These are phyloP conservation scores for Dendrobium officinale DNA, from an alignment of 106 monocot species.

Conservation along the genomic window DNA sequence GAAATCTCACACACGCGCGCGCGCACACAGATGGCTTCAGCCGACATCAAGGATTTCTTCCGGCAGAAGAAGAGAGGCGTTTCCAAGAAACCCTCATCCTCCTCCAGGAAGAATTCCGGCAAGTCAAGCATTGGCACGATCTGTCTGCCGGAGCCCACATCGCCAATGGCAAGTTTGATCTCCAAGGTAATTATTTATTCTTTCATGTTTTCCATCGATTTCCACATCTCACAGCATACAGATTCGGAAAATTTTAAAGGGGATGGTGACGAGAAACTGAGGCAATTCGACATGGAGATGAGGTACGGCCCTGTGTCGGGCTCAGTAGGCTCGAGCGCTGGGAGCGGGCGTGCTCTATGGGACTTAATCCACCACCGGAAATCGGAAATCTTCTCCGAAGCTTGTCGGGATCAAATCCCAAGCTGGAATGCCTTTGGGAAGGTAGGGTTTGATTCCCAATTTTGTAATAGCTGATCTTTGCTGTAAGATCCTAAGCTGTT, in stretches of 20 bases:
- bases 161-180: slow-evolving; percentile 37
- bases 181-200: slow-evolving; percentile 20
- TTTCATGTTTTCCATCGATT: neutral
- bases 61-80: slow-evolving; percentile 61
- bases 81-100: slow-evolving; percentile 9
- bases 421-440: slow-evolving; percentile 66
- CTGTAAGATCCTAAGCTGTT: too few relatives aligned
- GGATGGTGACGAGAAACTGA: slow-evolving; percentile 45
- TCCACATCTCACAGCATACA: neutral
- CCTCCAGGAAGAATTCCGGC: slow-evolving; percentile 10
- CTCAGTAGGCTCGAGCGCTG: slow-evolving; percentile 59
- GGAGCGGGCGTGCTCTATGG: slow-evolving; percentile 57
- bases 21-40: slow-evolving; percentile 29
- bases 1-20: too few relatives aligned
- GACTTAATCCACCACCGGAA: slow-evolving; percentile 49
- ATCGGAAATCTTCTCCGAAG: slow-evolving; percentile 22
- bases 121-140: slow-evolving; percentile 18
- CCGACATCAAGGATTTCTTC: slow-evolving; percentile 68
- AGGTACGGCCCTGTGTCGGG: slow-evolving; percentile 61
- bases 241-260: neutral
- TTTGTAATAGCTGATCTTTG: neutral
- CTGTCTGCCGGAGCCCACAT: slow-evolving; percentile 9
- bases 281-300: slow-evolving; percentile 85
- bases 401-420: neutral
- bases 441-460: slow-evolving; percentile 32